Base-by-base conservation (phyloP, 2,329 filamentous ascomycete species). In the Gaeumannomyces sp. region DNA sequence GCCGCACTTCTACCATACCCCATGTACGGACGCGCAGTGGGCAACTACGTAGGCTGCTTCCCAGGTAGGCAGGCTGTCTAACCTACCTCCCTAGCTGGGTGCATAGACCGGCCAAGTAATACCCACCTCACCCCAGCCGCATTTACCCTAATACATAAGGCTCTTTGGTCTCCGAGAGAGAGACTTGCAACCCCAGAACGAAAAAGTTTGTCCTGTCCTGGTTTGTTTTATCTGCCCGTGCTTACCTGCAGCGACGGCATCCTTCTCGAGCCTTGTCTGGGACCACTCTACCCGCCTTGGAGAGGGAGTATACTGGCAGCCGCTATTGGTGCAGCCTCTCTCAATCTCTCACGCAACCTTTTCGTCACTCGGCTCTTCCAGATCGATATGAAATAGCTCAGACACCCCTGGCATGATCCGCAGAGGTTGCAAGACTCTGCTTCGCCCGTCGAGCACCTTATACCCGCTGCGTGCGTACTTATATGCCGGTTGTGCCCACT, bases 401-500 rank as follows among this genome's bases (percentile, higher is more conserved):
- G 61, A 4, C 25, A n/a, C 50, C 45, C 29, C 50, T 33, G 56
- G 27, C 27, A 19, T 38, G 50, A 29, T 27, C 28, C 22, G 53
- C 61, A 11, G 22, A 27, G 38, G 29, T 25, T 22, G 29, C 50
- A 27, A 38, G 28, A 38, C 38, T 28, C n/a, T 33, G 19, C 45
- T 63, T 57, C 29, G 33, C 56, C 22, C 33, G 13, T 38, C 27
- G n/a, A 61, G 29, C 38, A 28, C 33, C 38, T 22, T 61, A 25
- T 58, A 63, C 19, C 61, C 50, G 31, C 29, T 31, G 56, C 25
- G n/a, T 63, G 33, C 61, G 31, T 63, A 63, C 45, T 53, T 53
- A 53, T 53, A 53, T 60, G 59, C 59, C 59, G 59, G 59, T n/a
- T 60, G 27, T 31, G 59, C 29, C 59, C 59, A 31, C 59, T 31